Evolutionary conservation across 2,329 filamentous ascomycete species (phyloP).

Genomic region (Tolypocladium capitatum): DNA sequence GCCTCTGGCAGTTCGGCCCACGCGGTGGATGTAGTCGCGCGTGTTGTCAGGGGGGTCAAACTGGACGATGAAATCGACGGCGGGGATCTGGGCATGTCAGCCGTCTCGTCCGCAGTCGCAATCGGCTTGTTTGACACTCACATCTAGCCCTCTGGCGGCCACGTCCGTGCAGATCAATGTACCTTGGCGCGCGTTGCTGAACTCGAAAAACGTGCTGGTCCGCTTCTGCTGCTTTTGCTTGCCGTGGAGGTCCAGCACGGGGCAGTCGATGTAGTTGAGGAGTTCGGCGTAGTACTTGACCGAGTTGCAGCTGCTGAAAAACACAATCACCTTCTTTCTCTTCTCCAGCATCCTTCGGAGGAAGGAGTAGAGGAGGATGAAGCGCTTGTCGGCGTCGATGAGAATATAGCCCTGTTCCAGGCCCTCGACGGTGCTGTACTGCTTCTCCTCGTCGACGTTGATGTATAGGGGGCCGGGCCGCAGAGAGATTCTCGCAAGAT

Average conservation of each 20-base stretch:
- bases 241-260: slow-evolving; percentile 73
- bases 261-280: slow-evolving; percentile 93
- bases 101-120: neutral
- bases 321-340: slow-evolving; percentile 96
- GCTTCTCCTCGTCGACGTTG: slow-evolving; percentile 84
- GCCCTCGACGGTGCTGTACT: slow-evolving; percentile 83
- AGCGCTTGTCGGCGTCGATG: slow-evolving; percentile 86
- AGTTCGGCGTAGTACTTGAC: slow-evolving; percentile 95
- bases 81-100: slow-evolving; percentile 51
- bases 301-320: slow-evolving; percentile 83
- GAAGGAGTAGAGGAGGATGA: slow-evolving; percentile 88
- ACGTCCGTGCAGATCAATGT: slow-evolving; percentile 95
- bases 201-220: slow-evolving; percentile 98
- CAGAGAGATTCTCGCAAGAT: slow-evolving; percentile 86
- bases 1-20: slow-evolving; percentile 85
- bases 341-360: slow-evolving; percentile 63
- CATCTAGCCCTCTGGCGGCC: slow-evolving; percentile 83
- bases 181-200: slow-evolving; percentile 62
- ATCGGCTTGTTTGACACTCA: slow-evolving; percentile 23
- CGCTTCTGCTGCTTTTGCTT: slow-evolving; percentile 98
- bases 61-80: slow-evolving; percentile 93
- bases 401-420: slow-evolving; percentile 93
- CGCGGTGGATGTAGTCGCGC: slow-evolving; percentile 86
- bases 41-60: slow-evolving; percentile 91
- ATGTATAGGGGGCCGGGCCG: slow-evolving; percentile 87